These are phyloP conservation scores for Aspergillus awamori DNA, from an alignment of 2,329 filamentous ascomycete species.

Conservation along the genomic window DNA sequence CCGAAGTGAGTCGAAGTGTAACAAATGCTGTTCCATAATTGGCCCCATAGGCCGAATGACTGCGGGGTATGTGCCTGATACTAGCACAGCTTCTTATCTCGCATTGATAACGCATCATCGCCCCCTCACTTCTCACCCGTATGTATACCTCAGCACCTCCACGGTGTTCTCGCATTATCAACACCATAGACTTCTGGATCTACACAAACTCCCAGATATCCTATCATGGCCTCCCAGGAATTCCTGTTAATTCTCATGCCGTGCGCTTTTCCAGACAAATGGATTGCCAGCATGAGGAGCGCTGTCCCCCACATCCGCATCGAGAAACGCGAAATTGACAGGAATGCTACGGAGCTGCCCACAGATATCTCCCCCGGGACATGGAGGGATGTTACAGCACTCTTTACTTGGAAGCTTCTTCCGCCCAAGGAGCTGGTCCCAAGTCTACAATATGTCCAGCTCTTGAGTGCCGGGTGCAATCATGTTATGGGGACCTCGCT, in stretches of 20 bases:
- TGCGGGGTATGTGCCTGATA: too few species aligned
- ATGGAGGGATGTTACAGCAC: not conserved
- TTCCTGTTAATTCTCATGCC: conserved; percentile 1
- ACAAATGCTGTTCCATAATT: too few species aligned
- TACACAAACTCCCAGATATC: not conserved
- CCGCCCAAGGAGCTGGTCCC: not conserved
- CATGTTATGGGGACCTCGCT: not conserved
- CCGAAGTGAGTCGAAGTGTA: too few species aligned
- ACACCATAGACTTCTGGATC: not conserved
- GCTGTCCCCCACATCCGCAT: not conserved
- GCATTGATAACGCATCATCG: too few species aligned
- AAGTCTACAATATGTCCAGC: conserved; percentile 7
- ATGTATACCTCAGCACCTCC: too few species aligned
- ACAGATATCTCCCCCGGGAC: not conserved
- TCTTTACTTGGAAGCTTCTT: conserved; percentile 3
- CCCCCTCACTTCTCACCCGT: too few species aligned
- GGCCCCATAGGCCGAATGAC: too few species aligned
- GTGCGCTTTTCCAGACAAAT: not conserved
- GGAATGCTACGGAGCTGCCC: not conserved
- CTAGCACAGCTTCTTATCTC: too few species aligned
- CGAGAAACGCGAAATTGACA: not conserved
- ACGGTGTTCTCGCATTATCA: too few species aligned
- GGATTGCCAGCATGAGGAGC: not conserved
- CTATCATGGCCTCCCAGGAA: not conserved
- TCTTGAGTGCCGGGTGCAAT: conserved; percentile 5